Conservation (phyloP, 257 asterid species). For the Solanum bulbocastanum region DNA sequence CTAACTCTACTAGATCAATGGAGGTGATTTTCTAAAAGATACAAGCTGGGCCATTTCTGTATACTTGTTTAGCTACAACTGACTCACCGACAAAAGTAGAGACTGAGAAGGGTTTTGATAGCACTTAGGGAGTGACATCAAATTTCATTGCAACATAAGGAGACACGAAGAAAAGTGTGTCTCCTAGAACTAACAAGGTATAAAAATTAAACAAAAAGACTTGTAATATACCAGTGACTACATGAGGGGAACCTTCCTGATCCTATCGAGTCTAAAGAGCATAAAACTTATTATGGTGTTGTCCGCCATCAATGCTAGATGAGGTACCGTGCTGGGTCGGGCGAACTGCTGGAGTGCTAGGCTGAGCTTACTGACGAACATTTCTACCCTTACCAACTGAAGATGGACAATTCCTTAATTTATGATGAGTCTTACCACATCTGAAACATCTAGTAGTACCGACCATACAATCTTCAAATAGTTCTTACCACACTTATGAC, state of each 20-base stretch:
- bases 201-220: neutral
- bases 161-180: neutral
- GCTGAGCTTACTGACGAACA: neutral
- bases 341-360: neutral
- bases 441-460: neutral
- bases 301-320: neutral
- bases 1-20: neutral
- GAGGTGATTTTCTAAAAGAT: neutral
- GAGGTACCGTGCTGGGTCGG: neutral
- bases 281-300: too few species aligned
- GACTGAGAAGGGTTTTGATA: neutral
- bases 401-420: too few species aligned
- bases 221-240: too few species aligned
- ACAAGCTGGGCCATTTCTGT: too few species aligned
- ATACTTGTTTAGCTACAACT: neutral
- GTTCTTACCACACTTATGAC: neutral
- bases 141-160: neutral
- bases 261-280: too few species aligned
- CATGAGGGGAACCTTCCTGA: neutral
- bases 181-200: neutral
- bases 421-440: neutral
- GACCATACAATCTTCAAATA: neutral
- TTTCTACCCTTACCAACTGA: neutral
- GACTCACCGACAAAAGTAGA: neutral
- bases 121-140: neutral